Percentiles rank a stretch among this genome's conserved stretches.
phyloP scores from a whole-genome alignment of 2,329 filamentous ascomycete species.

The Ramularia endophylla region DNA sequence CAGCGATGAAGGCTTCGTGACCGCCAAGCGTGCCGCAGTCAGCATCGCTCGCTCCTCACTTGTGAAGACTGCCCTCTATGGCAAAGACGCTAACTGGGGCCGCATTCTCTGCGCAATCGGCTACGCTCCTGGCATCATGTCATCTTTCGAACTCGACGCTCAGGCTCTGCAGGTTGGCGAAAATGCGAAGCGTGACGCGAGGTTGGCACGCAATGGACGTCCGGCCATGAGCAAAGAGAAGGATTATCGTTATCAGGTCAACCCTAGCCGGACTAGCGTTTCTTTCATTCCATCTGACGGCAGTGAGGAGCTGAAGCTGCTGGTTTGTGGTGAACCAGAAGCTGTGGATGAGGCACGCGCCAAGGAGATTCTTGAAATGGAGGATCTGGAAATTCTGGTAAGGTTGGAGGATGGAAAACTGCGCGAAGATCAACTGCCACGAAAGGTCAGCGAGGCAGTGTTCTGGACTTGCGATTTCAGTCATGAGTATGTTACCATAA shows the following conservation, averaged over 20 bases:
- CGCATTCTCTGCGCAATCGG: constrained; percentile 93
- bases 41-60: constrained; percentile 87
- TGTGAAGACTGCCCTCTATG: constrained; percentile 96
- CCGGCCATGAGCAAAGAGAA: background rate
- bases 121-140: constrained; percentile 59
- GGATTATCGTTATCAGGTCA: constrained; percentile 44
- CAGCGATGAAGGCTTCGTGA: constrained; percentile 9
- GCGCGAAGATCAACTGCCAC: constrained; percentile 31
- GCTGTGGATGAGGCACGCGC: constrained; percentile 70
- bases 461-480: constrained; percentile 87
- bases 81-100: constrained; percentile 97
- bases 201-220: too few relatives aligned
- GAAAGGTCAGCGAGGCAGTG: constrained; percentile 48
- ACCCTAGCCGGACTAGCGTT: constrained; percentile 66
- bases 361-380: constrained; percentile 68
- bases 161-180: background rate
- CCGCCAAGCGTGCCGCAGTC: constrained; percentile 73
- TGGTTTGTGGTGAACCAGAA: constrained; percentile 76
- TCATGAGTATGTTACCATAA: constrained; percentile 71
- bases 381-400: constrained; percentile 75
- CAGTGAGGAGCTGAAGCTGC: constrained; percentile 66
- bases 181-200: background rate
- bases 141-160: constrained; percentile 18
- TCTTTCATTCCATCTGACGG: constrained; percentile 74
- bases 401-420: constrained; percentile 57